These are phyloP conservation scores for Fusarium sterilihyphosum DNA, from an alignment of 2,329 filamentous ascomycete genomes.

Conservation along the genomic window DNA sequence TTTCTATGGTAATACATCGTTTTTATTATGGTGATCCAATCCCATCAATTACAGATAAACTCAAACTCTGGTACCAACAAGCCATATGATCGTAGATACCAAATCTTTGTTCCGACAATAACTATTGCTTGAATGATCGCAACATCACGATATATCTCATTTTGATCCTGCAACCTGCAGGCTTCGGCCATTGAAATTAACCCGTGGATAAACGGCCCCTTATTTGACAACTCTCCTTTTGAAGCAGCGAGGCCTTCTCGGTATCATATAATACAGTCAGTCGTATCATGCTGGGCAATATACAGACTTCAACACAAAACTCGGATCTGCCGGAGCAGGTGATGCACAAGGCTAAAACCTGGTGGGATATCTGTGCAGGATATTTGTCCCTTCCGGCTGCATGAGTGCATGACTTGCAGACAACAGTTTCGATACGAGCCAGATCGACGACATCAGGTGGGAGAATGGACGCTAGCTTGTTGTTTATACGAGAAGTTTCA, in stretches of 20 bases:
- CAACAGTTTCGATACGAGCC: conserved; percentile 14
- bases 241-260: not conserved
- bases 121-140: not conserved
- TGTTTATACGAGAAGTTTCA: conserved; percentile 2
- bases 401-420: not conserved
- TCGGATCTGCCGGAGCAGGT: not conserved
- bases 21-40: not conserved
- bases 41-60: not conserved
- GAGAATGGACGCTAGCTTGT: not conserved
- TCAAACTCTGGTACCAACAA: not conserved
- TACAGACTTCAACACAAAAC: not conserved
- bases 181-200: not conserved
- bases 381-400: not conserved
- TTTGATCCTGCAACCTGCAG: not conserved
- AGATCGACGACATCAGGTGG: conserved; percentile 11
- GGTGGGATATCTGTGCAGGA: not conserved
- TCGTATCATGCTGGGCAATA: not conserved
- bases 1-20: not conserved
- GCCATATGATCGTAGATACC: not conserved
- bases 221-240: not conserved
- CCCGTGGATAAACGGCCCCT: not conserved
- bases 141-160: not conserved
- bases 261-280: not conserved
- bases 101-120: not conserved
- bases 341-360: not conserved